Evolutionary conservation across 768 basidiomycete species (phyloP), one percentile per base, ranked within the genome.

Genomic region (Tylopilus balloui): DNA sequence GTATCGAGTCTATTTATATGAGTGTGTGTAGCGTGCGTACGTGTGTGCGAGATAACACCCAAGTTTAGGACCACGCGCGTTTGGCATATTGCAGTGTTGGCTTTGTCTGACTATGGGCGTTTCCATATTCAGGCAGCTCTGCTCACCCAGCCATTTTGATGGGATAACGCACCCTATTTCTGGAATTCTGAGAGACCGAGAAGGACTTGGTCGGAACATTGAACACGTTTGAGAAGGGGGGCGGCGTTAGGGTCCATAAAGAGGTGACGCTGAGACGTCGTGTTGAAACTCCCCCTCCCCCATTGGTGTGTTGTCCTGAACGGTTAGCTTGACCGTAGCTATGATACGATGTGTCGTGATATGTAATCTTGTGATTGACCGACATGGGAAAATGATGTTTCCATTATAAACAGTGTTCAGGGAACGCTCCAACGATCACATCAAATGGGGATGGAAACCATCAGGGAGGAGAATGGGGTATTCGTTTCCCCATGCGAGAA

Each of bases 361-460:
- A 27, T 38, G 34, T 31, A 14, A 44, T 31, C 25, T 45, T 34
- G 7, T 24, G 45, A 28, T 19, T 58, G 56, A 50, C 47, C 23
- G 17, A 19, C 54, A 67, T 67, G 63, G 52, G 63, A 64, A 64
- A 57, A 15, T 17, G 27, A 1, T 15, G 32, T 32, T 43, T 45
- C 34, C 47, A 47, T 54, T 60, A 55, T 55, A 42, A 31, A 50
- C 32, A 27, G 27, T 11, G 24, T 46, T 53, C 38, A 48, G 47
- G 48, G 54, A 50, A 53, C 15, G 32, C 55, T 37, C 44, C 48
- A 51, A 39, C 35, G 21, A 54, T 38, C 13, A 47, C 24, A 20
- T 46, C 48, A 32, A 53, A 57, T 53, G 53, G 58, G 54, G 63
- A 50, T 62, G 54, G 40, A 14, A 41, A 49, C 11, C 44, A 47